phyloP scores from a whole-genome alignment of 2,329 filamentous ascomycete species.

The Zelopaecilomyces penicillatus region DNA sequence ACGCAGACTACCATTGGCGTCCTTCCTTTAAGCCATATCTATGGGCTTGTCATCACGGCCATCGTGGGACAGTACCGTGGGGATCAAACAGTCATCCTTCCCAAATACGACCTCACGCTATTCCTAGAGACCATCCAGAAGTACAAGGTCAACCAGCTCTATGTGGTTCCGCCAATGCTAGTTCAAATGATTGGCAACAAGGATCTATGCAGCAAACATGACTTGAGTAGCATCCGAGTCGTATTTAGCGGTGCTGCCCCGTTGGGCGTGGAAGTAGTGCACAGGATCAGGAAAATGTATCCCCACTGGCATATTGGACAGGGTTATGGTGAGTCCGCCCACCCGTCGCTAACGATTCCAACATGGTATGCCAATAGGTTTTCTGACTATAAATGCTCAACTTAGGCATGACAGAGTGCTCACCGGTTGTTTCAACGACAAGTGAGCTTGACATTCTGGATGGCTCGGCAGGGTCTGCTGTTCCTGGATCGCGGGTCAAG shows the following conservation, averaged over 20 bases:
- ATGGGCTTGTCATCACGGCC: slow-evolving; percentile 63
- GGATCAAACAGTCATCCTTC: slow-evolving; percentile 64
- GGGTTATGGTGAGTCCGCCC: slow-evolving; percentile 52
- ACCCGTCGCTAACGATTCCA: accelerated
- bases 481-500: slow-evolving; percentile 56
- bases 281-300: slow-evolving; percentile 51
- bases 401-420: slow-evolving; percentile 63
- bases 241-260: slow-evolving; percentile 71
- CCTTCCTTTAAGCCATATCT: slow-evolving; percentile 78
- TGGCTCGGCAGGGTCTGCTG: slow-evolving; percentile 59
- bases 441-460: slow-evolving; percentile 52
- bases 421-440: slow-evolving; percentile 56
- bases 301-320: slow-evolving; percentile 60
- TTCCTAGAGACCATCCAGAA: slow-evolving; percentile 57
- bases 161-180: slow-evolving; percentile 70
- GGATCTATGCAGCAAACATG: slow-evolving; percentile 51
- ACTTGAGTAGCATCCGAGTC: slow-evolving; percentile 56
- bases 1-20: slow-evolving; percentile 52
- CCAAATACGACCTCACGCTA: slow-evolving; percentile 64
- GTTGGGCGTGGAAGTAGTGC: slow-evolving; percentile 58
- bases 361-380: background rate
- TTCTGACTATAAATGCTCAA: background rate
- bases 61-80: slow-evolving; percentile 60
- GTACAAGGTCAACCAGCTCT: slow-evolving; percentile 60
- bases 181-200: slow-evolving; percentile 62